Base-by-base conservation (phyloP, 306 rosid genomes). In the Herpetospermum pedunculosum region DNA sequence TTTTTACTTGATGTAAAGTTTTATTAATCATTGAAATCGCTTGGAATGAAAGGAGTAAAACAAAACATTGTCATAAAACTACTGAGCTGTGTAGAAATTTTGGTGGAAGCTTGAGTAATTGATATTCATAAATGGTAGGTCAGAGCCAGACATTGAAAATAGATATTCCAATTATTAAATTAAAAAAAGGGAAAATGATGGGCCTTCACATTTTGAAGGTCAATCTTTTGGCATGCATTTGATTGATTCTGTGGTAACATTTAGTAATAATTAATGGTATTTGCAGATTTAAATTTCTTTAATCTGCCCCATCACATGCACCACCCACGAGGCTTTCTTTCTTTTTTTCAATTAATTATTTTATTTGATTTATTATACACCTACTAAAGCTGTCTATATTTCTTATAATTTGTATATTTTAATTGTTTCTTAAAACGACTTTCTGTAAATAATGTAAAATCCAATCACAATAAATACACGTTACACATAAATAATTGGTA, bases 231-330 rank as follows among this genome's bases (percentile, higher is more conserved):
- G 43, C 69, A 60, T 60, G 69, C 69, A 60, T 60, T 60, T 25
- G 32, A 7, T 25, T 32, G 69, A 60, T 60, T 60, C 43, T 32
- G 1, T 60, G 43, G 44, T 60, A 3, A 60, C 12, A 59, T 59
- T 59, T 59, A 29, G 23, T 60, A 34, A 60, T 8, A 32, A 32
- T 32, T 29, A 32, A 16, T 60, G 41, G 0, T 18, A 14, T 52
- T 29, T 32, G 41, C 26, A 60, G 68, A 60, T 32, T 60, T 60
- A 16, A 26, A 60, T 60, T 60, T 60, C 11, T 60, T 60, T 60
- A 30, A 60, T 60, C 44, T 60, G 26, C 69, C 69, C 25, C 69
- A 60, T 60, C 69, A 60, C 69, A 60, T 60, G 65, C 65, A 58
- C 32, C 34, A 25, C 60, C 60, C 60, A 54, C 60, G 8, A 54